A percentile compares a stretch with the other conserved stretches of the same genome.
These are phyloP conservation scores for Erigeron philadelphicus DNA, from an alignment of 140 eudicot species.

Conservation along the genomic window DNA sequence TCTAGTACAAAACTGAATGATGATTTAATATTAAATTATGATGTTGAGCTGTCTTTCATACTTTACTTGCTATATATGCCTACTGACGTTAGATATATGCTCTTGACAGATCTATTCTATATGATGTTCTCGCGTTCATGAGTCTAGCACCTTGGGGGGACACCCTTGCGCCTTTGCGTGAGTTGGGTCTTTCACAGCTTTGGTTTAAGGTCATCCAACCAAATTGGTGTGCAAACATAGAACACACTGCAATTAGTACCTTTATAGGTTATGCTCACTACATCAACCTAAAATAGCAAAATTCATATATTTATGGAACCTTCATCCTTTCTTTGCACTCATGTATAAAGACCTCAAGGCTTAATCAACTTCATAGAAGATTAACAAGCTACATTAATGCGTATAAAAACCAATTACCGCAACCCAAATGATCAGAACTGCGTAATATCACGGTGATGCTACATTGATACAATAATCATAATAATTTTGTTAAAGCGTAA, in stretches of 20 bases:
- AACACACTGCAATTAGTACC: not conserved
- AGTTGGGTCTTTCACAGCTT: not conserved
- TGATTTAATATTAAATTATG: no score
- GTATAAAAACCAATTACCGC: not conserved
- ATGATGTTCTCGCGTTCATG: no score
- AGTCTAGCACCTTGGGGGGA: no score
- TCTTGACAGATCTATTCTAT: no score
- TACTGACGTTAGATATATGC: no score
- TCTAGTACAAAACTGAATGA: no score
- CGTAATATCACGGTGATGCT: not conserved
- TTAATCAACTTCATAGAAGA: not conserved
- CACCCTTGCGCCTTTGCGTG: not conserved
- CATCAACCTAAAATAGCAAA: not conserved
- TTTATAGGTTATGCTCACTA: not conserved
- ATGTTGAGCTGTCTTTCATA: no score
- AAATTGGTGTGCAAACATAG: slow-evolving; percentile 4
- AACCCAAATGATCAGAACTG: not conserved
- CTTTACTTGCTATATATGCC: no score
- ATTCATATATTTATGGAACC: not conserved
- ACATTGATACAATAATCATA: no score
- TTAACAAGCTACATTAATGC: not conserved
- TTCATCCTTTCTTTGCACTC: not conserved
- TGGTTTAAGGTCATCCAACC: not conserved
- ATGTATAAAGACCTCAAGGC: not conserved
- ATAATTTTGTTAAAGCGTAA: no score